Evolutionary conservation across 192 early-diverging fungal genomes (phyloP), one percentile per base, ranked within the genome.

Genomic region (Backusella liffmaniae): DNA sequence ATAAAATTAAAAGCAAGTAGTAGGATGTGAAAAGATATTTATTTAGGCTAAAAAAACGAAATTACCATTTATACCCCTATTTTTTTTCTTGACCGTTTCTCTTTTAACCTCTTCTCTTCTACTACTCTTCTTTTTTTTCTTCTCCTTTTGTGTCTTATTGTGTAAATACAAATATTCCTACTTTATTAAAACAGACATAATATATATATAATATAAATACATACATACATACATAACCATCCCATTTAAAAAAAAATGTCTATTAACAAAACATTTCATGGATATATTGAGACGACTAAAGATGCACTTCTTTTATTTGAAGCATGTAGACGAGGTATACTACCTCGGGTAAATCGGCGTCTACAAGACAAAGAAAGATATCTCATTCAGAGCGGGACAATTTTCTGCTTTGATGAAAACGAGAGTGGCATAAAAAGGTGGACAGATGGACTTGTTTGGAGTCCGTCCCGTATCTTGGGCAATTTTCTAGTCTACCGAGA

Each of bases 381-480:
- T 46, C 82, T 88, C 30, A 90, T 96, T 51, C 74, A 84, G 49
- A 90, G 88, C 21, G 94, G 94, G 23, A 88, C 92, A 6, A 86
- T 96, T 29, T 91, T 95, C 41, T 91, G 95, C 59, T 96, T 94
- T 85, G 92, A 96, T 78, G 94, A 95, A 77, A 86, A 90, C 56
- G 92, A 94, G 76, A 90, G 90, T 26, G 89, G 79, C 12, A 95
- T 95, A 81, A 94, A 93, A 79, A 88, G 94, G 10, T 96, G 94
- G 94, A 96, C 94, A 3, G 94, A 95, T 72, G 93, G 93, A 8
- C 86, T 91, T 6, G 82, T 88, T 9, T 95, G 94, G 94, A 92
- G 92, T 37, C 94, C 94, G 3, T 94, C 93, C 5, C 91, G 94
- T 39, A 94, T 95, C 30, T 80, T 92, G 39, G 91, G 91, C 68